A percentile compares a stretch with the other conserved stretches of the same genome.
phyloP scores from a whole-genome alignment of 805 yeast species.

The Yamadazyma insecticola region DNA sequence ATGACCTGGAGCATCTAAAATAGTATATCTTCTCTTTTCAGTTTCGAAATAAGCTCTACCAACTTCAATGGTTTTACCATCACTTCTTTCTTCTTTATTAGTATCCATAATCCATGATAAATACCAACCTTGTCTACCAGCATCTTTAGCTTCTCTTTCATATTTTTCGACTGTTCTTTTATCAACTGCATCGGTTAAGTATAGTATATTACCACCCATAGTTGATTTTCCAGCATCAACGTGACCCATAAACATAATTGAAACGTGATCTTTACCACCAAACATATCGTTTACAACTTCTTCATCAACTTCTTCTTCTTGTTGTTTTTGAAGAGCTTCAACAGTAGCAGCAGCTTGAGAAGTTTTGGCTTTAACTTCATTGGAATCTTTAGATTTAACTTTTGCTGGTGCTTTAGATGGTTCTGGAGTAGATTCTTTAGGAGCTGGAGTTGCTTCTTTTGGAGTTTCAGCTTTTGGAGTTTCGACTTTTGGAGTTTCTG shows the following conservation, averaged over 20 bases:
- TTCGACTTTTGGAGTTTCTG: slow-evolving; percentile 11
- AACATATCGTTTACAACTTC: slow-evolving; percentile 88
- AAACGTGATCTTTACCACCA: slow-evolving; percentile 96
- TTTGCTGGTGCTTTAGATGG: slow-evolving; percentile 13
- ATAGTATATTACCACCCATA: slow-evolving; percentile 97
- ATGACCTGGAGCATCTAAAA: slow-evolving; percentile 99
- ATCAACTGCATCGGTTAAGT: slow-evolving; percentile 93
- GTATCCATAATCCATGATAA: slow-evolving; percentile 99
- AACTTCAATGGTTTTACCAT: slow-evolving; percentile 98
- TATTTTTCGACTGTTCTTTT: slow-evolving; percentile 98
- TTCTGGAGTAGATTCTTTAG: slow-evolving; percentile 15
- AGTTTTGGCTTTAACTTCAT: slow-evolving; percentile 11
- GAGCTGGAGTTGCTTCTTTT: slow-evolving; percentile 8
- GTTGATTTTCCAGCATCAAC: slow-evolving; percentile 99
- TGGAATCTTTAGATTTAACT: slow-evolving; percentile 10
- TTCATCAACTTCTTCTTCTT: slow-evolving; percentile 79
- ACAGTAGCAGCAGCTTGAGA: slow-evolving; percentile 13
- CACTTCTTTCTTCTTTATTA: slow-evolving; percentile 96
- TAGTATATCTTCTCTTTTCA: slow-evolving; percentile 95
- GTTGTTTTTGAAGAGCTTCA: slow-evolving; percentile 56
- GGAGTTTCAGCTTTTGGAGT: slow-evolving; percentile 26
- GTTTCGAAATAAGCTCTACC: slow-evolving; percentile 98
- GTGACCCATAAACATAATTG: slow-evolving; percentile 98
- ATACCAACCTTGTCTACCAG: slow-evolving; percentile 99
- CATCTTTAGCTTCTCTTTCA: slow-evolving; percentile 97